Base-by-base conservation (phyloP, 2,329 filamentous ascomycete species). In the Fusarium sp. region DNA sequence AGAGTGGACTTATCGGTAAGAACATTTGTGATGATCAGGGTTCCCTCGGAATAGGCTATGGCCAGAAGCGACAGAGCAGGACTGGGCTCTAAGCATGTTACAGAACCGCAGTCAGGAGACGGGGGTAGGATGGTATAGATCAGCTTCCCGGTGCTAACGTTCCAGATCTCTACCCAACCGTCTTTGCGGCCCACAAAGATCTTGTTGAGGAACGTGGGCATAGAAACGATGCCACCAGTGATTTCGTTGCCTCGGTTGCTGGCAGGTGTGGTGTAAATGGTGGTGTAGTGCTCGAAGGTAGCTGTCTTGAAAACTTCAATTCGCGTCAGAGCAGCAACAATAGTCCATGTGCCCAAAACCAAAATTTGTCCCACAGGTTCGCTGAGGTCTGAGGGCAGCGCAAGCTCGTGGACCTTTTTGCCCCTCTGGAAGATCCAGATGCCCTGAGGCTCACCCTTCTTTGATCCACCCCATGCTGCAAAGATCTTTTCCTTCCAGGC, bases 181-280 rank as follows among this genome's bases (percentile, higher is more conserved):
- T 99, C 93, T 62, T 85, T 85, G 69, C 92, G 88, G 9, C 92
- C 96, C 3, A 92, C 90, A 65, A 98, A 92, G 39, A 99, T 85
- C 77, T 99, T 99, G 81, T 99, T 99, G 58, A 99, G 77, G 75
- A 93, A 96, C 0, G 95, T 98, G 2, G 94, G 93, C 89, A 98
- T 92, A 70, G 86, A 96, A 72, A 88, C 90, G 66, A 97, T 84
- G 45, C 89, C 87, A 21, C 91, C 91, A 0, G 90, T 92, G 53
- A 97, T 86, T 65, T 88, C 80, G 66, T 87, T 88, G 51, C 85
- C 84, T 17, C 83, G 83, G 29, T 85, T 80, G 60, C 78, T 79
- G 2, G 82, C 78, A 1, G 84, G 79, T 57, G 84, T 81, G 5
- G 84, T 85, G 49, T 84, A 82, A 15, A 98, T 82, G 0, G 92